Conservation (phyloP, 306 rosid species). For the Bauhinia variegata region DNA sequence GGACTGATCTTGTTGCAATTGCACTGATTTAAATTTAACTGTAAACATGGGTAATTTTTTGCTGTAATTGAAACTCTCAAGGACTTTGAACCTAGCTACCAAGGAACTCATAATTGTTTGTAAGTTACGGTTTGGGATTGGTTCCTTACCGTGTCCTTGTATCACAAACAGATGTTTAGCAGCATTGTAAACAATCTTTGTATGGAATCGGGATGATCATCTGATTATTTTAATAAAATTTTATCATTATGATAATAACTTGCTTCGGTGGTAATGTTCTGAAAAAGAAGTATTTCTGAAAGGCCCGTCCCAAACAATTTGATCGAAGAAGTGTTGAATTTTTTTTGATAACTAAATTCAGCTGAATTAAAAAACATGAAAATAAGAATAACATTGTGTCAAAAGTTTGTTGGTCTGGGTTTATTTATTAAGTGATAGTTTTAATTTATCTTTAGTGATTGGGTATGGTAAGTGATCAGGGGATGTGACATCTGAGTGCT, state of each 20-base stretch:
- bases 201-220: constrained; percentile 16
- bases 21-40: constrained; percentile 28
- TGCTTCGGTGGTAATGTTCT: too few species aligned
- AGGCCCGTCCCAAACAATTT: too few species aligned
- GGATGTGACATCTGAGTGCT: too few species aligned
- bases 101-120: constrained; percentile 13
- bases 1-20: constrained; percentile 33
- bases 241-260: background rate
- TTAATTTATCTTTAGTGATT: too few species aligned
- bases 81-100: constrained; percentile 27
- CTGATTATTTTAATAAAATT: constrained; percentile 45
- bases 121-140: constrained; percentile 34
- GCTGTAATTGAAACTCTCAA: constrained; percentile 29
- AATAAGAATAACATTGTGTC: too few species aligned
- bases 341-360: too few species aligned
- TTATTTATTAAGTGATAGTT: too few species aligned
- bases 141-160: constrained; percentile 34
- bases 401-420: too few species aligned
- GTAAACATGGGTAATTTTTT: constrained; percentile 32
- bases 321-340: too few species aligned
- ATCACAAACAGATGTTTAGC: constrained; percentile 12
- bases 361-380: too few species aligned
- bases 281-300: too few species aligned
- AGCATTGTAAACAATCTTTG: constrained; percentile 9
- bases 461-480: too few species aligned